Conservation (phyloP, 2,329 filamentous ascomycete genomes). For the Triangularia setosa region DNA sequence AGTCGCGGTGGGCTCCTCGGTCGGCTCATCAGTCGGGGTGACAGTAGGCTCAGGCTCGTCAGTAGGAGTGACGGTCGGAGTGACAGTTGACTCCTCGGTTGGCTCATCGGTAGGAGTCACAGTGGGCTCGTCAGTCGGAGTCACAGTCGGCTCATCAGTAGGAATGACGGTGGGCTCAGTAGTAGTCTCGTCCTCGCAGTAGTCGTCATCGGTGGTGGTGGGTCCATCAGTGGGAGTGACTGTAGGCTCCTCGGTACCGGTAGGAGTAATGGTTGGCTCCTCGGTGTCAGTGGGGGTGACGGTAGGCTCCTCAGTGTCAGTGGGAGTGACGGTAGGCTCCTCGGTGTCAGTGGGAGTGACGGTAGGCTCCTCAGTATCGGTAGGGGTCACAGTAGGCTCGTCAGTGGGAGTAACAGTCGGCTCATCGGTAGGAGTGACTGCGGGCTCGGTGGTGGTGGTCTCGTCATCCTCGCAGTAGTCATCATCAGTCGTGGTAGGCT, state of each 20-base stretch:
- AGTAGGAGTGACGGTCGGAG: not conserved
- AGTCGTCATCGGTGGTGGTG: too few relatives aligned
- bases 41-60: not conserved
- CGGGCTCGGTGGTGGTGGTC: not conserved
- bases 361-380: not conserved
- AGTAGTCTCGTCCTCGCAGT: not conserved
- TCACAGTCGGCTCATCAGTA: not conserved
- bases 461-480: slow-evolving; percentile 5
- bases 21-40: not conserved
- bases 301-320: slow-evolving; percentile 5
- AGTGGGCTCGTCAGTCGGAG: slow-evolving; percentile 34
- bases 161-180: slow-evolving; percentile 2
- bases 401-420: slow-evolving; percentile 4
- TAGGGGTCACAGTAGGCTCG: not conserved
- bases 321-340: slow-evolving; percentile 2
- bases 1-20: not conserved
- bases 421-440: not conserved
- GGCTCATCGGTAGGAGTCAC: not conserved
- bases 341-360: slow-evolving; percentile 9
- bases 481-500: not conserved
- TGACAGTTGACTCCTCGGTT: not conserved
- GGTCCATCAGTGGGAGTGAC: not conserved
- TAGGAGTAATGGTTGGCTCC: slow-evolving; percentile 6
- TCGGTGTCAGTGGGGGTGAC: not conserved
- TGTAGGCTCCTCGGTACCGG: slow-evolving; percentile 3